These are phyloP conservation scores for Fomes fomentarius DNA, from an alignment of 1,284 basidiomycete genomes.

Conservation along the genomic window DNA sequence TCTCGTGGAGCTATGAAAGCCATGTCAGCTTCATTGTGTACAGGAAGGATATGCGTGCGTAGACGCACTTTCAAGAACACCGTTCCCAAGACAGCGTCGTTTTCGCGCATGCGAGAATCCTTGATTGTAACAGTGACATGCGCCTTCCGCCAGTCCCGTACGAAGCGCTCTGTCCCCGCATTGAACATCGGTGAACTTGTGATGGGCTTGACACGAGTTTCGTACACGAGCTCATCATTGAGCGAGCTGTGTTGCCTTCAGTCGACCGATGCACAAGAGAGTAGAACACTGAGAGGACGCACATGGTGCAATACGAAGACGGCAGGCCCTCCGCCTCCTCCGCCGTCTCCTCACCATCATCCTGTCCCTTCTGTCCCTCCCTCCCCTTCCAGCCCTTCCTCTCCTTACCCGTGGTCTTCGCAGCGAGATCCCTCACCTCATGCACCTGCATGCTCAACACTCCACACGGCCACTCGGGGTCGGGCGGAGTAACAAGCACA, in stretches of 20 bases:
- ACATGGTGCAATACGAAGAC: constrained; percentile 55
- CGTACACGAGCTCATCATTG: constrained; percentile 59
- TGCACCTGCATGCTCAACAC: constrained; percentile 63
- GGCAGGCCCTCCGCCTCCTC: constrained; percentile 62
- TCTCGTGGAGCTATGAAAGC: constrained; percentile 36
- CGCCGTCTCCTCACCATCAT: constrained; percentile 50
- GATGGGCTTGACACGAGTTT: constrained; percentile 49
- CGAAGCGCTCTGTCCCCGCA: constrained; percentile 65
- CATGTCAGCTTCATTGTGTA: no score
- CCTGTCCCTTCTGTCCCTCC: constrained; percentile 58
- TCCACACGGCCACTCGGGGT: constrained; percentile 60
- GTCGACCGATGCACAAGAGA: neutral
- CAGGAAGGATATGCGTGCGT: neutral
- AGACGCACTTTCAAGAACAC: constrained; percentile 43
- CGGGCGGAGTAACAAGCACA: constrained; percentile 60
- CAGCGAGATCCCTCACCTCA: constrained; percentile 41
- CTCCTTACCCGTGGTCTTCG: constrained; percentile 33
- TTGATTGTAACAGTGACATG: constrained; percentile 62
- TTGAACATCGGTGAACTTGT: constrained; percentile 69
- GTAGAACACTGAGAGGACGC: constrained; percentile 6
- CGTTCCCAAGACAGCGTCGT: constrained; percentile 70
- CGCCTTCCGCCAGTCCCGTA: constrained; percentile 64
- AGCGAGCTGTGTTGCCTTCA: constrained; percentile 38
- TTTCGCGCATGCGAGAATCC: constrained; percentile 56
- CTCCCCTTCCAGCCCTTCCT: constrained; percentile 54